Evolutionary conservation across 257 asterid species (phyloP), one percentile per base, ranked within the genome.

Genomic region (Lycium ferocissimum): DNA sequence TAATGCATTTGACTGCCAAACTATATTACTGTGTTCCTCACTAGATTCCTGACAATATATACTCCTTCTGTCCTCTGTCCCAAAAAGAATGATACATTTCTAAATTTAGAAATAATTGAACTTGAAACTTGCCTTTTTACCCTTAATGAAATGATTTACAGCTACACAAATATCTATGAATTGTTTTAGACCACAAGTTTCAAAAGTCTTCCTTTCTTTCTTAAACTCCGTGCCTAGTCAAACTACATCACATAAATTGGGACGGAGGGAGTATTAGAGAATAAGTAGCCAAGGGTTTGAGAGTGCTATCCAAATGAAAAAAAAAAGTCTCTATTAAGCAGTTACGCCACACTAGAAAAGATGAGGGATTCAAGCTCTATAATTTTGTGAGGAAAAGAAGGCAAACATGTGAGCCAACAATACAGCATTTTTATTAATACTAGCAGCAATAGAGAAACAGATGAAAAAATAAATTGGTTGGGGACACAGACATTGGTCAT

Each of bases 301-400:
- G 80, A 75, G 20, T 49, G 81, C 81, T 22, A 22, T 75, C 81
- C 45, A 76, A 75, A 76, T 51, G 40, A 49, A 73, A 75, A 75
- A 13, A 57, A 26, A 26, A 26, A 26, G 59, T 47, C 62, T 51
- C 22, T 51, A 49, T 51, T 49, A 26, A 76, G 81, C 22, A 76
- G 63, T 53, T 20, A 51, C 14, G 81, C 26, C 81, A 51, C 63
- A 51, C 13, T 8, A 22, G 14, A 1, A 51, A 47, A 22, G 63
- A 49, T 75, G 63, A 76, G 61, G 22, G 45, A 76, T 49, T 7
- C 81, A 51, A 51, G 13, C 81, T 76, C 45, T 22, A 76, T 11
- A 76, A 22, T 76, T 76, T 76, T 76, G 20, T 26, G 26, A 76
- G 63, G 8, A 49, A 51, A 51, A 11, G 10, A 73, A 47, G 59